Percentiles rank a stretch among this genome's conserved stretches.
Conservation (phyloP, 1,284 basidiomycete genomes). For the Marasmius sp. region DNA sequence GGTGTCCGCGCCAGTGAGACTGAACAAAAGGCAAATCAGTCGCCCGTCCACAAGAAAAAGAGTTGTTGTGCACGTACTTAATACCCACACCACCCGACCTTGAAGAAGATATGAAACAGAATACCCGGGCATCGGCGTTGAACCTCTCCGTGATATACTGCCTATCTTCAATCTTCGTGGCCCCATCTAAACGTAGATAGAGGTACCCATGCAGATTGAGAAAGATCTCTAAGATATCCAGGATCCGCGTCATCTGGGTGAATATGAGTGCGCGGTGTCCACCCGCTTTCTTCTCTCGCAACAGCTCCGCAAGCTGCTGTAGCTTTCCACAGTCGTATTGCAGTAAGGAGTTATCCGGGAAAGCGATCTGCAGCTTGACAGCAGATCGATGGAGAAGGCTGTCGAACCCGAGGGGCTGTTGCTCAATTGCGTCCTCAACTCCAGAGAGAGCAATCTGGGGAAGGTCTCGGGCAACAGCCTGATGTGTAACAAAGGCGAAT, state of each 20-base stretch:
- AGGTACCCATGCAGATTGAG: conserved; percentile 92
- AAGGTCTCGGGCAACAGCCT: conserved; percentile 78
- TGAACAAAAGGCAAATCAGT: conserved; percentile 25
- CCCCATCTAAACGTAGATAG: conserved; percentile 91
- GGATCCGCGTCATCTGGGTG: conserved; percentile 94
- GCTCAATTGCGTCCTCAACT: conserved; percentile 29
- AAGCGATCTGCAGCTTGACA: conserved; percentile 91
- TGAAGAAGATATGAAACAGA: conserved; percentile 93
- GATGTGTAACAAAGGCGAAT: conserved; percentile 86
- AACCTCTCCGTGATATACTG: conserved; percentile 97
- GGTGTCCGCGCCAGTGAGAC: conserved; percentile 93
- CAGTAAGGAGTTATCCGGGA: conserved; percentile 87
- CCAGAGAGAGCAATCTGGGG: conserved; percentile 59
- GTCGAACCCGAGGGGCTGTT: conserved; percentile 55
- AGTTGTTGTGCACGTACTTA: conserved; percentile 58
- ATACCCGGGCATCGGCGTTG: conserved; percentile 87
- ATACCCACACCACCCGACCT: conserved; percentile 95
- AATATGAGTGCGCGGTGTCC: conserved; percentile 94
- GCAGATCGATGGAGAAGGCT: conserved; percentile 67
- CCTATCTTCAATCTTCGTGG: conserved; percentile 94
- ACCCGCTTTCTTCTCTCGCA: conserved; percentile 82
- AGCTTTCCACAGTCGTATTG: conserved; percentile 98
- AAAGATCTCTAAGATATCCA: conserved; percentile 94
- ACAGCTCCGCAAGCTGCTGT: conserved; percentile 77
- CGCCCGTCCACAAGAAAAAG: too few species aligned